Percentiles rank a stretch among this genome's conserved stretches.
phyloP scores from a whole-genome alignment of 2,329 filamentous ascomycete genomes.

The Alternaria triticimaculans region DNA sequence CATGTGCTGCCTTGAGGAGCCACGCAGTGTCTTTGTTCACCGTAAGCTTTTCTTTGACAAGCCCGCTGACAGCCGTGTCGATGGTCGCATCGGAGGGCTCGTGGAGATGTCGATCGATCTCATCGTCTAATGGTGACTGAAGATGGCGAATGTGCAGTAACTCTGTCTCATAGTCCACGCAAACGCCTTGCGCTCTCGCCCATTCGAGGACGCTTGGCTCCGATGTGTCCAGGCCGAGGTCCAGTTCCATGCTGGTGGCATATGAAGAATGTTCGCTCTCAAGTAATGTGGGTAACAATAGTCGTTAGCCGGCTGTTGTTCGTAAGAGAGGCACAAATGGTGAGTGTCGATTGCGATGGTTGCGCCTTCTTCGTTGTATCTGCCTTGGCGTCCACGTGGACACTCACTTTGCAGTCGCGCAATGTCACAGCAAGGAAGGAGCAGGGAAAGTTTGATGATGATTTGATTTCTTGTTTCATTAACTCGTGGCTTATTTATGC shows the following conservation, averaged over 20 bases:
- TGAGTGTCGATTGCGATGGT: not conserved
- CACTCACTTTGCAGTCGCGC: not conserved
- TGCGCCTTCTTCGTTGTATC: constrained; percentile 10
- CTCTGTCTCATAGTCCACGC: constrained; percentile 44
- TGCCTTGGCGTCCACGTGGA: constrained; percentile 3
- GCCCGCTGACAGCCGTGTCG: constrained; percentile 16
- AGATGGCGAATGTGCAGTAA: constrained; percentile 28
- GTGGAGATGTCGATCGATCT: constrained; percentile 24
- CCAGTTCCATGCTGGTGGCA: constrained; percentile 9
- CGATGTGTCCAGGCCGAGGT: constrained; percentile 19
- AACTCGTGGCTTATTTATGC: not conserved
- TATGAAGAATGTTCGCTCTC: not conserved
- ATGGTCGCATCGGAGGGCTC: constrained; percentile 22
- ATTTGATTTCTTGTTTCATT: constrained; percentile 1
- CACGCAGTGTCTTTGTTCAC: constrained; percentile 38
- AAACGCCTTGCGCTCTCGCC: constrained; percentile 55
- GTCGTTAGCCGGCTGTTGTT: not conserved
- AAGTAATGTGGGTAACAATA: not conserved
- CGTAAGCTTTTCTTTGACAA: constrained; percentile 36
- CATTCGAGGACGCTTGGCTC: constrained; percentile 56
- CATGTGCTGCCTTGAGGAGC: constrained; percentile 32
- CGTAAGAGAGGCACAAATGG: not conserved
- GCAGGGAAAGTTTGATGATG: not conserved
- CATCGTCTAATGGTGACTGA: constrained; percentile 10
- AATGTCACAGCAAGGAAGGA: not conserved